phyloP scores from a whole-genome alignment of 805 yeast species.

The Candida arabinofermentans region DNA sequence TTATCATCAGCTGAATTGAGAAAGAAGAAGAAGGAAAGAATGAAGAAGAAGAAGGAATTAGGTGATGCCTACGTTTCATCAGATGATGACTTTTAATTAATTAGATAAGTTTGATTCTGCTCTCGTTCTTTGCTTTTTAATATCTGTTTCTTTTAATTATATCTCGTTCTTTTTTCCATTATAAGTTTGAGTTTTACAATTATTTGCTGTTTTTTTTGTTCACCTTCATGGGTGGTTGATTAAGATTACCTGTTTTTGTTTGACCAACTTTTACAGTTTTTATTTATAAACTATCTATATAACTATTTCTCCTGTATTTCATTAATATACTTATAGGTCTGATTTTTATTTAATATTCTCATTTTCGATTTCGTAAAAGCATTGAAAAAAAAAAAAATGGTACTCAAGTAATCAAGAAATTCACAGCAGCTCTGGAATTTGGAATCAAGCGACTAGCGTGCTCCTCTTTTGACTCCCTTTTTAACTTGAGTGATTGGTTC shows the following conservation, averaged over 20 bases:
- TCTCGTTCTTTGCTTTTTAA: slow-evolving; percentile 8
- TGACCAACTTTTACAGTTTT: slow-evolving; percentile 1
- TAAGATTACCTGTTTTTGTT: not conserved
- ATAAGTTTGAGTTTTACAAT: slow-evolving; percentile 4
- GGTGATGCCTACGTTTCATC: slow-evolving; percentile 99
- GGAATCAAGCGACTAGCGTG: too few species aligned
- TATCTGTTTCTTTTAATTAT: slow-evolving; percentile 1
- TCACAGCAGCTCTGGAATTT: too few species aligned
- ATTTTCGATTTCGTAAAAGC: too few species aligned
- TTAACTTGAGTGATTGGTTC: too few species aligned
- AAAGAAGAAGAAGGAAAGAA: slow-evolving; percentile 99
- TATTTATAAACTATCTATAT: slow-evolving; percentile 1
- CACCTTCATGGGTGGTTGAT: not conserved
- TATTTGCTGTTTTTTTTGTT: too few species aligned
- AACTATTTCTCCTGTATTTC: not conserved
- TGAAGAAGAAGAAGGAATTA: slow-evolving; percentile 99
- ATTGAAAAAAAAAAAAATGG: too few species aligned
- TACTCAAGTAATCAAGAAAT: too few species aligned
- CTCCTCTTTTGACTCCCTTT: too few species aligned
- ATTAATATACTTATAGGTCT: not conserved
- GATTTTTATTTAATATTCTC: slow-evolving; percentile 1
- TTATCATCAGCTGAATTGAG: slow-evolving; percentile 98
- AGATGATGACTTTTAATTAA: slow-evolving; percentile 74
- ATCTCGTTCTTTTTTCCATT: not conserved
- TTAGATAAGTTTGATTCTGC: slow-evolving; percentile 1